A percentile compares a stretch with the other conserved stretches of the same genome.
Evolutionary conservation across 495 filamentous ascomycete species (phyloP).

Genomic region (Astrocystis sublimbata): DNA sequence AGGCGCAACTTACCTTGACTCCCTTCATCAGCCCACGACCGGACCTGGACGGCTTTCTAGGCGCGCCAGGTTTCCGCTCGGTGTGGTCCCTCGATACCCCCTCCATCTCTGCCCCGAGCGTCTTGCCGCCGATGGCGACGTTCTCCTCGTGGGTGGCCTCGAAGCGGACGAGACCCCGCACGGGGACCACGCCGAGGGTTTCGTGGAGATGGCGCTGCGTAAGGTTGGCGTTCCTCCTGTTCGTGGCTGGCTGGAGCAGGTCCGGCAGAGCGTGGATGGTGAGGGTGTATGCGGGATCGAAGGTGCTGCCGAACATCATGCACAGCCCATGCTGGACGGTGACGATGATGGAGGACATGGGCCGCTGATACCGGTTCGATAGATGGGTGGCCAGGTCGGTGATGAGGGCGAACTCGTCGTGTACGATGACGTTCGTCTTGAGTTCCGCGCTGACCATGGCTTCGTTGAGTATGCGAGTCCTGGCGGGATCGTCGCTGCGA

Average conservation of each 20-base stretch:
- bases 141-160: slow-evolving; percentile 67
- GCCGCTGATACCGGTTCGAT: slow-evolving; percentile 69
- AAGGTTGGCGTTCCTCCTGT: slow-evolving; percentile 78
- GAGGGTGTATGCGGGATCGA: slow-evolving; percentile 78
- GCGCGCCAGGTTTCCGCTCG: slow-evolving; percentile 26
- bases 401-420: slow-evolving; percentile 67
- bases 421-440: slow-evolving; percentile 62
- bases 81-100: slow-evolving; percentile 42
- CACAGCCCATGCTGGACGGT: slow-evolving; percentile 72
- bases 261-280: slow-evolving; percentile 71
- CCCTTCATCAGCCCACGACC: slow-evolving; percentile 27
- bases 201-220: slow-evolving; percentile 70
- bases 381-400: slow-evolving; percentile 68
- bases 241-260: slow-evolving; percentile 71
- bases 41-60: slow-evolving; percentile 28
- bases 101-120: slow-evolving; percentile 67
- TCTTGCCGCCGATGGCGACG: slow-evolving; percentile 68
- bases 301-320: slow-evolving; percentile 70
- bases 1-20: slow-evolving; percentile 28
- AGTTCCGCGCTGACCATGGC: slow-evolving; percentile 78
- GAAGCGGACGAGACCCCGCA: slow-evolving; percentile 71
- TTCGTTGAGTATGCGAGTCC: slow-evolving; percentile 61
- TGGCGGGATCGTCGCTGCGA: slow-evolving; percentile 43
- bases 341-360: slow-evolving; percentile 70
- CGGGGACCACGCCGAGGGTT: slow-evolving; percentile 60